phyloP scores from a whole-genome alignment of 1,139 yeast species.

The Yamadazyma dushanensis region DNA sequence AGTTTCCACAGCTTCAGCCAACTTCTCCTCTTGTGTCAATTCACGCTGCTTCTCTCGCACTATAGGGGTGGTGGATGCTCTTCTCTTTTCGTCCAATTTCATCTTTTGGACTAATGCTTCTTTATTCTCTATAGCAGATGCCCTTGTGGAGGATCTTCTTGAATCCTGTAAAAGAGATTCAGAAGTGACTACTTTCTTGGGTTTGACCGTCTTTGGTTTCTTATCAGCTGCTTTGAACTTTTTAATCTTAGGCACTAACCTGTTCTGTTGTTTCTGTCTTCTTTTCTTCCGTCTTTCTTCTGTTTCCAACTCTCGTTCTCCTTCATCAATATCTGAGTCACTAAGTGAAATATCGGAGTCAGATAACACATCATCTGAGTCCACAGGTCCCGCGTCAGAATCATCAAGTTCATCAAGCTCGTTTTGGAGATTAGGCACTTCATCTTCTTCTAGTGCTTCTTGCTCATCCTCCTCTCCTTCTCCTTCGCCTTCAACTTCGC shows the following conservation, averaged over 20 bases:
- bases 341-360: slow-evolving; percentile 53
- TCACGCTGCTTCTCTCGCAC: slow-evolving; percentile 46
- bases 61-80: slow-evolving; percentile 50
- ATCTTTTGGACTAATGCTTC: slow-evolving; percentile 74
- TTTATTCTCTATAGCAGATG: slow-evolving; percentile 77
- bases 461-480: slow-evolving; percentile 57
- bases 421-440: slow-evolving; percentile 21
- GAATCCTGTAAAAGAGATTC: slow-evolving; percentile 49
- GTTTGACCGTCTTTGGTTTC: slow-evolving; percentile 20
- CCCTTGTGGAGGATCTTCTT: slow-evolving; percentile 77
- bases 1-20: slow-evolving; percentile 83
- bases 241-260: slow-evolving; percentile 49
- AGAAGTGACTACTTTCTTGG: slow-evolving; percentile 30
- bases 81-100: slow-evolving; percentile 66
- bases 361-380: slow-evolving; percentile 49
- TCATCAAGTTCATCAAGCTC: slow-evolving; percentile 14
- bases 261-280: slow-evolving; percentile 35
- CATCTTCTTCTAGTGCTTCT: slow-evolving; percentile 34
- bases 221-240: slow-evolving; percentile 26
- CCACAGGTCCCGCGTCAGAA: slow-evolving; percentile 20
- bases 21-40: slow-evolving; percentile 82
- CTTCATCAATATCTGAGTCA: slow-evolving; percentile 61
- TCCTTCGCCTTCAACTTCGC: slow-evolving; percentile 19
- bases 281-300: slow-evolving; percentile 48
- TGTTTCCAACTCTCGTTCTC: slow-evolving; percentile 61